These are phyloP conservation scores for Colletotrichum theobromicola DNA, from an alignment of 2,329 filamentous ascomycete species.

Conservation along the genomic window DNA sequence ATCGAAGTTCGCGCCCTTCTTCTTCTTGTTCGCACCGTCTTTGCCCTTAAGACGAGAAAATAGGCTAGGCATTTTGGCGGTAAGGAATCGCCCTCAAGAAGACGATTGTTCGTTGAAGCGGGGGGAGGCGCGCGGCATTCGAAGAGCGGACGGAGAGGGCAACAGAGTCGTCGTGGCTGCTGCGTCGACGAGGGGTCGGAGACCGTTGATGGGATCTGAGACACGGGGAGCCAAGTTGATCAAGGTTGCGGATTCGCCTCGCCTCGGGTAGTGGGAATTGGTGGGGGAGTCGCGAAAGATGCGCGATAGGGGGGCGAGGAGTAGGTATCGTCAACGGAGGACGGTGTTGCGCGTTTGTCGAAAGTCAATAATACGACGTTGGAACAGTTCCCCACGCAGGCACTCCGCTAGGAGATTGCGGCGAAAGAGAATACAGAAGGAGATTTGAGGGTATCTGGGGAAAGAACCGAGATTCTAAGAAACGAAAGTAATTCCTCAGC, in stretches of 20 bases:
- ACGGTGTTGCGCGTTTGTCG: constrained; percentile 11
- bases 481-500: constrained; percentile 9
- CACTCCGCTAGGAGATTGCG: constrained; percentile 5
- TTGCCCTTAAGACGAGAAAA: constrained; percentile 76
- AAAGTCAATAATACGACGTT: constrained; percentile 12
- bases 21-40: constrained; percentile 69
- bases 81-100: not conserved
- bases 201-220: not conserved
- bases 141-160: not conserved
- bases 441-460: not conserved
- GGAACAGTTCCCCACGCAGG: not conserved
- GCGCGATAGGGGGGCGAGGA: not conserved
- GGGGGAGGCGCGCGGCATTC: constrained; percentile 9
- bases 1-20: constrained; percentile 66
- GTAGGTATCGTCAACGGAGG: constrained; percentile 4
- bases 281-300: not conserved
- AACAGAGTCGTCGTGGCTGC: not conserved
- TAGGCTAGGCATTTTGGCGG: constrained; percentile 57
- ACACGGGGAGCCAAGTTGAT: not conserved
- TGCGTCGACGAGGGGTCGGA: constrained; percentile 1
- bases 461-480: not conserved
- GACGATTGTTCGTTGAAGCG: not conserved
- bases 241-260: not conserved
- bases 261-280: not conserved
- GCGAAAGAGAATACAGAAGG: not conserved